A percentile compares a stretch with the other conserved stretches of the same genome.
These are phyloP conservation scores for Apiotrichum veenhuisii DNA, from an alignment of 1,284 basidiomycete species.

Conservation along the genomic window DNA sequence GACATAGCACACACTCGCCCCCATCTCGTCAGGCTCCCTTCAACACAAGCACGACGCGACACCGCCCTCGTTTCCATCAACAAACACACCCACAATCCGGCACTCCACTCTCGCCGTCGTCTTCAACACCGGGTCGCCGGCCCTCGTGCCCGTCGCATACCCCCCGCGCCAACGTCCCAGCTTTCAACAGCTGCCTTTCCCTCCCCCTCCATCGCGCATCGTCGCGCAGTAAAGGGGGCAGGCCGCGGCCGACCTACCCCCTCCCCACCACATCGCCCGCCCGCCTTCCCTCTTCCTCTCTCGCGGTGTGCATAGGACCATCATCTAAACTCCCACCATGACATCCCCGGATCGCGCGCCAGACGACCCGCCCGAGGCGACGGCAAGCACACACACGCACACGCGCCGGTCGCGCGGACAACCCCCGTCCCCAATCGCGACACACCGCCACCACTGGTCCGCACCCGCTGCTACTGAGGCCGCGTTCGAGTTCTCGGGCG, in stretches of 20 bases:
- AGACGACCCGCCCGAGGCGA: background rate
- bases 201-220: background rate
- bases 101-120: background rate
- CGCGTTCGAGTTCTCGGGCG: background rate
- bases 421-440: background rate
- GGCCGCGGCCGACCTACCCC: constrained; percentile 6
- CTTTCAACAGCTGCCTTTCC: background rate
- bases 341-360: background rate
- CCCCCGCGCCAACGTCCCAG: background rate
- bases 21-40: no score
- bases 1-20: no score
- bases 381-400: background rate
- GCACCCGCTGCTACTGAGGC: background rate
- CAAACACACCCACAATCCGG: background rate
- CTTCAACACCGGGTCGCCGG: background rate
- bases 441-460: background rate
- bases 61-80: no score
- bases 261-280: background rate
- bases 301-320: no score
- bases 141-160: no score
- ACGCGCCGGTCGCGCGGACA: no score
- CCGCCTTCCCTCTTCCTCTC: background rate
- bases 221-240: background rate
- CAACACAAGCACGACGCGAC: background rate
- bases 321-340: background rate